phyloP scores from a whole-genome alignment of 106 monocot genomes.

The Dendrobium huoshanense region DNA sequence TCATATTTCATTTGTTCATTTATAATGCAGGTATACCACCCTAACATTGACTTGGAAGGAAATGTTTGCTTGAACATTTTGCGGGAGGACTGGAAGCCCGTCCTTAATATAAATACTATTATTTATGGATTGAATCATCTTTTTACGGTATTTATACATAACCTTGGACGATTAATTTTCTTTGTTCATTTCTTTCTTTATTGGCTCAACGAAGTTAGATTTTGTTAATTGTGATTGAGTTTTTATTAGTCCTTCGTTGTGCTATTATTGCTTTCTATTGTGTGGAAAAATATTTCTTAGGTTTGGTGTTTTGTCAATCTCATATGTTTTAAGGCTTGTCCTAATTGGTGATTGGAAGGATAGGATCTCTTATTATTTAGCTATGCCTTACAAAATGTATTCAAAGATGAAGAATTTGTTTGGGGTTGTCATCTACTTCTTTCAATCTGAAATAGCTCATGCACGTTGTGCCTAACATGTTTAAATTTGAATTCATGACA shows the following conservation, averaged over 20 bases:
- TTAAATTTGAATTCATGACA: not conserved
- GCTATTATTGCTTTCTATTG: not conserved
- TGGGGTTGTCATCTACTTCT: not conserved
- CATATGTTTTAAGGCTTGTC: not conserved
- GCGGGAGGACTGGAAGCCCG: constrained; percentile 98
- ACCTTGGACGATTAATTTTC: not conserved
- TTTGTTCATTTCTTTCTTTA: not conserved
- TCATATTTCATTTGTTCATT: not conserved
- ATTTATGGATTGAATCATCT: constrained; percentile 90
- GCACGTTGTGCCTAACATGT: not conserved
- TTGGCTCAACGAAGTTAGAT: not conserved
- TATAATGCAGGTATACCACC: constrained; percentile 80
- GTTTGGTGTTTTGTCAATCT: not conserved
- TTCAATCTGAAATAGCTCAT: not conserved
- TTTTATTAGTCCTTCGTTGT: not conserved
- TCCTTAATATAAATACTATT: constrained; percentile 89
- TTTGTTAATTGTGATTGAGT: not conserved
- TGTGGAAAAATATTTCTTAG: not conserved
- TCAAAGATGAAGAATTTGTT: not conserved
- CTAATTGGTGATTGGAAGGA: not conserved
- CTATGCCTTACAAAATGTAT: not conserved
- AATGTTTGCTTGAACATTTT: constrained; percentile 98
- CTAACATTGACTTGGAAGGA: constrained; percentile 94
- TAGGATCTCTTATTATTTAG: too few relatives aligned
- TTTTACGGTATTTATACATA: constrained; percentile 48